Base-by-base conservation (phyloP, 163 green algal species). In the Trebouxia gelatinosa region DNA sequence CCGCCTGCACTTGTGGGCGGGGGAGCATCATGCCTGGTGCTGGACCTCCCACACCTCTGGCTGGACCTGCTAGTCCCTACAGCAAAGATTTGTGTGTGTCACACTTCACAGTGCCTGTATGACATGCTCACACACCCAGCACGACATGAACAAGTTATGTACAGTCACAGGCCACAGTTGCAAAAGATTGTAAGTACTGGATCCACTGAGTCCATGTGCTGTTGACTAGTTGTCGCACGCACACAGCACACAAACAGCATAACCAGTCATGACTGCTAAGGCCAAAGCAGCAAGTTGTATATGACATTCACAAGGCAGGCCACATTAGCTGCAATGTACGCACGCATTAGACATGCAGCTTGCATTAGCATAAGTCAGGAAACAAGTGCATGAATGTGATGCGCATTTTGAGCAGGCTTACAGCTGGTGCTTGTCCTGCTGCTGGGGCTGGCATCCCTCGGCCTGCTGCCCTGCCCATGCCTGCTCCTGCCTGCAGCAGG, bases 11-110 rank as follows among this genome's bases (percentile, higher is more conserved):
- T 80, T 95, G 90, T 5, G 93, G 93, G 9, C 92, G 83, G 0
- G 95, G 95, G 79, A 97, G 90, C 95, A 99, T 99, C 86, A 93
- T 92, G 64, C 91, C 94, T 0, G 94, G 94, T 1, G 90, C 87
- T 4, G 95, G 94, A 11, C 90, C 95, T 17, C 95, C 95, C 23
- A 98, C 90, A 38, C 95, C 95, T 6, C 90, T 82, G 4, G 91
- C 93, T 9, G 93, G 91, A 0, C 94, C 95, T 16, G 91, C 91
- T 50, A 99, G 78, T 23, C 95, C 95, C 89, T 94, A n/a, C 86
- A 59, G 79, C 29, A 35, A 40, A 19, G 19, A 19, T 19, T n/a
- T 19, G 16, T 58, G 48, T 16, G 19, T n/a, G n/a, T n/a, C n/a
- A n/a, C n/a, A n/a, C n/a, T n/a, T 16, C 48, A 58, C 16, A 16